Evolutionary conservation across 2,329 filamentous ascomycete species (phyloP).

Genomic region (Cladosporium velox): DNA sequence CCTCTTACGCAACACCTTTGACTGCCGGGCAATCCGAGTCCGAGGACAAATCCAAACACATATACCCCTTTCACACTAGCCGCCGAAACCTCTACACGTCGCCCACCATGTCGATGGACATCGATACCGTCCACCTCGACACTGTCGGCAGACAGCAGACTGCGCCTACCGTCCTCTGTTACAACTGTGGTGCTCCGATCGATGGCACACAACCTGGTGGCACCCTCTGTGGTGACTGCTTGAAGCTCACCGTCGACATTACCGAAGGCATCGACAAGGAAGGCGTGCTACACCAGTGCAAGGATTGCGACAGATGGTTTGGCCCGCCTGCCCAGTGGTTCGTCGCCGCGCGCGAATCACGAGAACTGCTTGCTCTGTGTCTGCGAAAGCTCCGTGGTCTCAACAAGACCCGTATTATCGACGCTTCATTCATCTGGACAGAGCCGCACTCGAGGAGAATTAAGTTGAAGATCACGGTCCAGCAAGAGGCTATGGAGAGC

Average conservation of each 20-base stretch:
- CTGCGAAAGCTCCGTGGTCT: conserved; percentile 84
- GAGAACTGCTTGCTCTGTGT: conserved; percentile 89
- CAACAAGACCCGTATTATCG: conserved; percentile 88
- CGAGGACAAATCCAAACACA: background rate
- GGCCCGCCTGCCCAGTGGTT: conserved; percentile 86
- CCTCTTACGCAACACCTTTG: background rate
- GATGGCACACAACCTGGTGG: conserved; percentile 85
- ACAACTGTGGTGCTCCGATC: conserved; percentile 94
- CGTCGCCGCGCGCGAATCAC: conserved; percentile 78
- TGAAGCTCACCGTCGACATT: conserved; percentile 92
- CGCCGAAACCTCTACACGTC: background rate
- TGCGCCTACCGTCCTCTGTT: conserved; percentile 79
- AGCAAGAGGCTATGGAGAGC: conserved; percentile 67
- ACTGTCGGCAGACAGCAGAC: conserved; percentile 26
- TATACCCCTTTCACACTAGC: background rate
- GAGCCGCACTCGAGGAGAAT: conserved; percentile 92
- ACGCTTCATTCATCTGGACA: conserved; percentile 97
- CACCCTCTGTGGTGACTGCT: conserved; percentile 92
- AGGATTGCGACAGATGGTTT: conserved; percentile 92
- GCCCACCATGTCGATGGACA: conserved; percentile 41
- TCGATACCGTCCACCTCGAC: conserved; percentile 37
- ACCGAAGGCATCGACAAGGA: conserved; percentile 89
- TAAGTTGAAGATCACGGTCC: conserved; percentile 93
- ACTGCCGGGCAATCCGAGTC: background rate
- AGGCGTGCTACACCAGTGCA: conserved; percentile 84